phyloP scores from a whole-genome alignment of 2,329 filamentous ascomycete species.

The Diaporthe caulivora region DNA sequence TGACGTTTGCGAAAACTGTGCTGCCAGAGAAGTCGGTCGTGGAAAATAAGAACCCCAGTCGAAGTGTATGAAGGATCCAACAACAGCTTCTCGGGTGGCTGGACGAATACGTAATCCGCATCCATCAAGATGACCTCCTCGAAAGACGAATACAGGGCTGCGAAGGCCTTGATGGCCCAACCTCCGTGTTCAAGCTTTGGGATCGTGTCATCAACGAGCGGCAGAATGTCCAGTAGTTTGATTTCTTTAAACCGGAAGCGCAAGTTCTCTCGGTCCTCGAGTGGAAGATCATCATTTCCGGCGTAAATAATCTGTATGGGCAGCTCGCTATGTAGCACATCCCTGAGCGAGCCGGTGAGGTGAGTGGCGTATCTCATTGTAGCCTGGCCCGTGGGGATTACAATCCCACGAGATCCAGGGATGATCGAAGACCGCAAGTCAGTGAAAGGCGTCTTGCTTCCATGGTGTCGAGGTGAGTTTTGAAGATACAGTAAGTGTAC shows the following conservation, averaged over 20 bases:
- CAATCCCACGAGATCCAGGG: not conserved
- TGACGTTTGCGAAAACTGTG: not conserved
- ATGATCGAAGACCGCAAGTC: conserved; percentile 52
- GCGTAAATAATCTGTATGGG: not conserved
- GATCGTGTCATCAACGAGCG: not conserved
- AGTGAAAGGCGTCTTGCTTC: conserved; percentile 47
- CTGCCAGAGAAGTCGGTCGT: conserved; percentile 2
- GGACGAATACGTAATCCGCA: not conserved
- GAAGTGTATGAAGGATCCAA: not conserved
- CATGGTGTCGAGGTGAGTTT: conserved; percentile 53
- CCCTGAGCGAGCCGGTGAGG: conserved; percentile 1
- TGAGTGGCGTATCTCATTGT: not conserved
- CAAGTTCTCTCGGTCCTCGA: not conserved
- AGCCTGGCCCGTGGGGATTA: not conserved
- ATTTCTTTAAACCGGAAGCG: not conserved
- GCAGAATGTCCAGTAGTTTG: not conserved
- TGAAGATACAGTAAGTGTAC: conserved; percentile 50
- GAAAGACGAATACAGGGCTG: not conserved
- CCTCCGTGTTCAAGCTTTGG: not conserved
- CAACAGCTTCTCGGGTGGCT: not conserved
- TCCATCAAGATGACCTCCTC: not conserved
- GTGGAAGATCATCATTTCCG: not conserved
- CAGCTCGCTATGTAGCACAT: not conserved
- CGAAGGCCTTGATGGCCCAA: not conserved
- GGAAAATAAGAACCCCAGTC: not conserved